Evolutionary conservation across 495 filamentous ascomycete species (phyloP).

Genomic region (Penicillium bovifimosum): DNA sequence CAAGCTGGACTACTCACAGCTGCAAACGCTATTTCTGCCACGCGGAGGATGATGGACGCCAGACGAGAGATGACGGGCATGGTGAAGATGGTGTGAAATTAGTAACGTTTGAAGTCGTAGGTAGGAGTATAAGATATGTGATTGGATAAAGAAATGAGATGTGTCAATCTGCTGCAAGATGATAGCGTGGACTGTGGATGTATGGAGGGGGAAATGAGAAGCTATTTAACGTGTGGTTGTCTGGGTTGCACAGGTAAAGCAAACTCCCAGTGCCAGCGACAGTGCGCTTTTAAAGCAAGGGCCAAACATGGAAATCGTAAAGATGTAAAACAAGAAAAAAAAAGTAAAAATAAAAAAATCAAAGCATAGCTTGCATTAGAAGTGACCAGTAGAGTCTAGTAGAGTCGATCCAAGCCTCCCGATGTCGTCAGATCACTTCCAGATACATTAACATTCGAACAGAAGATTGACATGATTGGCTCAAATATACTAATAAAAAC

Average conservation of each 20-base stretch:
- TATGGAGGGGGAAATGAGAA: conserved; percentile 8
- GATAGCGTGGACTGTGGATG: neutral
- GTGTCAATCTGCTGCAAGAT: neutral
- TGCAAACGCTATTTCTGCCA: conserved; percentile 39
- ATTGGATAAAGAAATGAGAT: neutral
- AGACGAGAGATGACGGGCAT: conserved; percentile 49
- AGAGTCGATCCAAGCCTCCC: neutral
- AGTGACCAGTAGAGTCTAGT: neutral
- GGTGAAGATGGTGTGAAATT: conserved; percentile 8
- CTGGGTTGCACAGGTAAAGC: conserved; percentile 12
- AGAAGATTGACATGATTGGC: neutral
- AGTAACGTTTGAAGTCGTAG: neutral
- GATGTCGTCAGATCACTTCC: neutral
- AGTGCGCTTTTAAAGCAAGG: conserved; percentile 20
- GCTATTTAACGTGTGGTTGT: conserved; percentile 19
- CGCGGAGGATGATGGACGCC: conserved; percentile 44
- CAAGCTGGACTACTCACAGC: conserved; percentile 26
- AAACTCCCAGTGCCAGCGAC: conserved; percentile 9
- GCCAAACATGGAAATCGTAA: conserved; percentile 9
- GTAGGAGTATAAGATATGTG: neutral
- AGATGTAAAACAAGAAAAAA: neutral
- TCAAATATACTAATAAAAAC: neutral
- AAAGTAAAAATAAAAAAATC: neutral
- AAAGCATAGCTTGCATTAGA: neutral
- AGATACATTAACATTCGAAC: neutral